Evolutionary conservation across 2,329 filamentous ascomycete genomes (phyloP).

Genomic region (Cladosporium sp.): DNA sequence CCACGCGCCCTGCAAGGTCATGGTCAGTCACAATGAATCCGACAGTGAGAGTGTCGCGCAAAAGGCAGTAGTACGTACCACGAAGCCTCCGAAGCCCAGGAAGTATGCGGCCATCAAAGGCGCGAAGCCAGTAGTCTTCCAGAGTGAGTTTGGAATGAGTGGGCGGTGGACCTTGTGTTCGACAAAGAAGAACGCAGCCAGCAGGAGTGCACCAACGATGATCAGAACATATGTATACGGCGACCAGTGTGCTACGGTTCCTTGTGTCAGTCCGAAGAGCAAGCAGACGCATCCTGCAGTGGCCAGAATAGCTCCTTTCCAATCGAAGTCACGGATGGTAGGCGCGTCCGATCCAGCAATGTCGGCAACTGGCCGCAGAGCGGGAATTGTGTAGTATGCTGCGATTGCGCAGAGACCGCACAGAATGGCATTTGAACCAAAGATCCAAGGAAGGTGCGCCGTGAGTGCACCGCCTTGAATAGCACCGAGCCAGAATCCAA

Average conservation of each 20-base stretch:
- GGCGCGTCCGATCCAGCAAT: conserved; percentile 20
- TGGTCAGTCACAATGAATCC: background rate
- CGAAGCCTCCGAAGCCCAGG: conserved; percentile 35
- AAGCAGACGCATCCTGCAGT: conserved; percentile 31
- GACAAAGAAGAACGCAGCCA: conserved; percentile 30
- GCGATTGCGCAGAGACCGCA: conserved; percentile 34
- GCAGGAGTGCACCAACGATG: conserved; percentile 28
- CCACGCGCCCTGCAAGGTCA: conserved; percentile 17
- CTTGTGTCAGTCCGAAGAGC: conserved; percentile 35
- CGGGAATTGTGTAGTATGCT: conserved; percentile 38
- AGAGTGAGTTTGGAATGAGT: conserved; percentile 35
- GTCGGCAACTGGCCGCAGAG: conserved; percentile 32
- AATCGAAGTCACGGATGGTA: conserved; percentile 27
- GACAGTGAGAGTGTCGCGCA: no score
- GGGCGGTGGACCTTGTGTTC: conserved; percentile 31
- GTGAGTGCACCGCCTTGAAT: conserved; percentile 40
- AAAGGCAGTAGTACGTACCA: conserved; percentile 12
- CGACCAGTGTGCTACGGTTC: conserved; percentile 32
- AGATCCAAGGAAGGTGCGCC: conserved; percentile 41
- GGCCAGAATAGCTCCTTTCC: conserved; percentile 28
- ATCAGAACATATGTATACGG: conserved; percentile 36
- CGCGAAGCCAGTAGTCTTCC: conserved; percentile 42
- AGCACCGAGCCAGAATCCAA: conserved; percentile 36
- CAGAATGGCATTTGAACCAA: conserved; percentile 41
- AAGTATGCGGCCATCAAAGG: conserved; percentile 36